A percentile compares a stretch with the other conserved stretches of the same genome.
These are phyloP conservation scores for Saturnispora silvae DNA, from an alignment of 805 yeast species.

Conservation along the genomic window DNA sequence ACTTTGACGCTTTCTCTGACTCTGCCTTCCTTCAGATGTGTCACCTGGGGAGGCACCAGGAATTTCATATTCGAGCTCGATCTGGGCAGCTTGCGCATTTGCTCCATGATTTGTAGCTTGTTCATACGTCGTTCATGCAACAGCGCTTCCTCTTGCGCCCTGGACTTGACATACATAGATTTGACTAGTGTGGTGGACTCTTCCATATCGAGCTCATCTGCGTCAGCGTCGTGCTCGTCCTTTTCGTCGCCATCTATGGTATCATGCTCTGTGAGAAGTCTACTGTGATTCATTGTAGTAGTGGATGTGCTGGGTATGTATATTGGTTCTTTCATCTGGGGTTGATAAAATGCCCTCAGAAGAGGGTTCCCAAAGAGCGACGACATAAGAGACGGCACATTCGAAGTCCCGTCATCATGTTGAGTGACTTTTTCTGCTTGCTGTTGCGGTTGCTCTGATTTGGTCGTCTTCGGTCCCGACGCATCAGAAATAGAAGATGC, in stretches of 20 bases:
- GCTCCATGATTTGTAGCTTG: conserved; percentile 6
- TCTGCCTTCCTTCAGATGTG: conserved; percentile 17
- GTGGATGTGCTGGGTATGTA: conserved; percentile 9
- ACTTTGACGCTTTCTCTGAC: conserved; percentile 21
- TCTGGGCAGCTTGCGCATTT: conserved; percentile 2
- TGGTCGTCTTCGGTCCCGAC: background rate
- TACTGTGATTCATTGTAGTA: background rate
- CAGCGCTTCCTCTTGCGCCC: conserved; percentile 4
- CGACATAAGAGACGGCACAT: conserved; percentile 2
- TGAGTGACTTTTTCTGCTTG: background rate
- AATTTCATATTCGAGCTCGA: conserved; percentile 1
- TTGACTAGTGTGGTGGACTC: conserved; percentile 4
- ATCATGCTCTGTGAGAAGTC: background rate
- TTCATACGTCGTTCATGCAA: conserved; percentile 8
- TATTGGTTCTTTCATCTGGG: conserved; percentile 19
- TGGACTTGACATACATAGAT: conserved; percentile 4
- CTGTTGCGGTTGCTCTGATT: background rate
- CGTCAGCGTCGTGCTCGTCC: background rate
- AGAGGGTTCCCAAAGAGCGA: conserved; percentile 12
- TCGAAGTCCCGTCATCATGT: background rate
- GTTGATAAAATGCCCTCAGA: conserved; percentile 18
- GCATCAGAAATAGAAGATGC: background rate
- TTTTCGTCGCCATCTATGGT: background rate
- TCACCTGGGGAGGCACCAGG: conserved; percentile 14
- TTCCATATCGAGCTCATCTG: background rate